Evolutionary conservation across 31 red algal species (phyloP).

Genomic region (Odonthalia washingtoniensis): DNA sequence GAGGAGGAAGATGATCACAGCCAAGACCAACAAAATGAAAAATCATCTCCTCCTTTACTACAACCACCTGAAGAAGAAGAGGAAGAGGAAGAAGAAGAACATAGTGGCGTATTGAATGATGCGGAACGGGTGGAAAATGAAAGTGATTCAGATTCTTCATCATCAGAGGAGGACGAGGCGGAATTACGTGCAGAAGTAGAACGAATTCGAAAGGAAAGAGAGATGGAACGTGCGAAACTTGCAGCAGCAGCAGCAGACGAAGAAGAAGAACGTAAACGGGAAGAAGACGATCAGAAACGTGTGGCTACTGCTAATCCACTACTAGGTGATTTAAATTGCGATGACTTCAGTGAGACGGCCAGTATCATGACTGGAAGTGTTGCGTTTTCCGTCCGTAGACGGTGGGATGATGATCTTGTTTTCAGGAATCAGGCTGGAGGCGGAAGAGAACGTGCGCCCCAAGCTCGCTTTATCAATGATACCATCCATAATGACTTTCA

Average conservation of each 20-base stretch:
- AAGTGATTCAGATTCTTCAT: conserved; percentile 46
- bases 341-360: conserved; percentile 64
- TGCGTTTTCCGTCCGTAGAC: conserved; percentile 61
- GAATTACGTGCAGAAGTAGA: conserved; percentile 84
- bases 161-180: conserved; percentile 84
- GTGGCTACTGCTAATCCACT: conserved; percentile 68
- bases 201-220: conserved; percentile 83
- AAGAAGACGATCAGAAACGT: conserved; percentile 37
- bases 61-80: background rate
- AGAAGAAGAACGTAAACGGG: conserved; percentile 52
- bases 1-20: background rate
- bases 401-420: conserved; percentile 95
- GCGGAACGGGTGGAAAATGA: conserved; percentile 31
- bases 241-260: conserved; percentile 46
- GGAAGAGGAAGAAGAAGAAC: background rate
- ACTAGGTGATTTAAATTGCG: conserved; percentile 41
- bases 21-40: background rate
- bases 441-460: conserved; percentile 29
- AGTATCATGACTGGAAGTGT: conserved; percentile 65
- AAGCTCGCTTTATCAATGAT: conserved; percentile 85
- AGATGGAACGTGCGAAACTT: conserved; percentile 63
- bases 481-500: conserved; percentile 95
- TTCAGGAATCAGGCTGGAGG: conserved; percentile 81
- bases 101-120: background rate
- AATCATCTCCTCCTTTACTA: background rate